A percentile compares a stretch with the other conserved stretches of the same genome.
phyloP scores from a whole-genome alignment of 108 stramenopile genomes.

The Stephanodiscus triporus region DNA sequence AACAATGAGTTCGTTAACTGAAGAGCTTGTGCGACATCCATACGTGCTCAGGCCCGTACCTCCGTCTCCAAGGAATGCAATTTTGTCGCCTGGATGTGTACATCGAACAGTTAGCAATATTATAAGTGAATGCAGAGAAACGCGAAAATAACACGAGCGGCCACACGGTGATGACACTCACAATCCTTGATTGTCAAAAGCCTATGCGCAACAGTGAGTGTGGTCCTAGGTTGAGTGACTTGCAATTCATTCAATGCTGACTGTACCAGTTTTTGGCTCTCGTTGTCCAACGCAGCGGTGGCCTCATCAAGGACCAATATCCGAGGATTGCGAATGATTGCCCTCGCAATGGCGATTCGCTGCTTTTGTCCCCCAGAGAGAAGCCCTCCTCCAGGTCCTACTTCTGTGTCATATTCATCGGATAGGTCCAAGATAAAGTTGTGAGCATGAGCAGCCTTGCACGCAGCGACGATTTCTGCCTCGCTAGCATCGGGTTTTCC shows the following conservation, averaged over 20 bases:
- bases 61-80: conserved; percentile 73
- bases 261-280: conserved; percentile 52
- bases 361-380: conserved; percentile 42
- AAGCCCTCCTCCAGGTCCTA: conserved; percentile 61
- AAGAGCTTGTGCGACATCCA: no score
- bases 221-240: conserved; percentile 48
- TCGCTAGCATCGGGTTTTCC: conserved; percentile 43
- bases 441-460: conserved; percentile 49
- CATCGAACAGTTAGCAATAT: no score
- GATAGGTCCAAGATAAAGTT: conserved; percentile 65
- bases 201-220: conserved; percentile 63
- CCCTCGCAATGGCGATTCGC: conserved; percentile 30
- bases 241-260: conserved; percentile 39
- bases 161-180: no score
- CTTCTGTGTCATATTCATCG: conserved; percentile 50
- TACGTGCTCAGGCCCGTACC: neutral
- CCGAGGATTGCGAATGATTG: conserved; percentile 22
- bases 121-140: no score
- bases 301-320: conserved; percentile 38
- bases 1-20: no score
- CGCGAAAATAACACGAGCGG: no score
- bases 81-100: no score
- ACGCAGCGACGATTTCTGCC: conserved; percentile 42
- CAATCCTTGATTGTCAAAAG: conserved; percentile 67
- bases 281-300: conserved; percentile 58